Conservation (phyloP, 163 green algal species). For the Chlorella variabilis region DNA sequence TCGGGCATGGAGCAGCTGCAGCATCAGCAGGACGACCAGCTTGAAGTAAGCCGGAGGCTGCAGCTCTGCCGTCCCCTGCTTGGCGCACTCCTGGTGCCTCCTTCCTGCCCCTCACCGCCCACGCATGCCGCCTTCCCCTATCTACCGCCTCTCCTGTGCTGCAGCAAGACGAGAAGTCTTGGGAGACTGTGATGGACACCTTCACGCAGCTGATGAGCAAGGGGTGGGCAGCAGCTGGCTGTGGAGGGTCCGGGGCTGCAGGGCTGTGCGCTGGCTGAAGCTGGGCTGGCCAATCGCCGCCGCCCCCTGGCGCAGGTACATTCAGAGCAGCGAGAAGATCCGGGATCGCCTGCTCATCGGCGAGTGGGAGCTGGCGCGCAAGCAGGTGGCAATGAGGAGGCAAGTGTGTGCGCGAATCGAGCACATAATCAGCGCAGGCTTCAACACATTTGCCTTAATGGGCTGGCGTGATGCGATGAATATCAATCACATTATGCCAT, state of each 20-base stretch:
- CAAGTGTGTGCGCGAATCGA: neutral
- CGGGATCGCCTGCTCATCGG: slow-evolving; percentile 36
- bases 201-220: slow-evolving; percentile 44
- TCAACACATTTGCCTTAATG: no score
- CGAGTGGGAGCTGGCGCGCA: slow-evolving; percentile 43
- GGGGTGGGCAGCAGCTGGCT: slow-evolving; percentile 1
- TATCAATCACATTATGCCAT: no score
- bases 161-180: slow-evolving; percentile 8
- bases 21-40: slow-evolving; percentile 25
- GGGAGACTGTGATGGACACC: slow-evolving; percentile 19
- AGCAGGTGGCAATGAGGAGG: slow-evolving; percentile 27
- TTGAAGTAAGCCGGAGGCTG: neutral
- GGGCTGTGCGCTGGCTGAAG: no score
- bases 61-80: neutral
- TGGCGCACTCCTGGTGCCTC: neutral
- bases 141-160: neutral
- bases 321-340: slow-evolving; percentile 30
- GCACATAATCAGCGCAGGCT: no score
- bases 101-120: no score
- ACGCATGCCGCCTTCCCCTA: no score
- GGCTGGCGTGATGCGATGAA: no score
- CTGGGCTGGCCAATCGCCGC: no score
- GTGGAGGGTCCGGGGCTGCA: no score
- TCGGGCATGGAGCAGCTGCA: slow-evolving; percentile 4
- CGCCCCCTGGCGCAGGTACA: slow-evolving; percentile 38